A percentile compares a stretch with the other conserved stretches of the same genome.
These are phyloP conservation scores for Penicillium cinerascens DNA, from an alignment of 495 filamentous ascomycete species.

Conservation along the genomic window DNA sequence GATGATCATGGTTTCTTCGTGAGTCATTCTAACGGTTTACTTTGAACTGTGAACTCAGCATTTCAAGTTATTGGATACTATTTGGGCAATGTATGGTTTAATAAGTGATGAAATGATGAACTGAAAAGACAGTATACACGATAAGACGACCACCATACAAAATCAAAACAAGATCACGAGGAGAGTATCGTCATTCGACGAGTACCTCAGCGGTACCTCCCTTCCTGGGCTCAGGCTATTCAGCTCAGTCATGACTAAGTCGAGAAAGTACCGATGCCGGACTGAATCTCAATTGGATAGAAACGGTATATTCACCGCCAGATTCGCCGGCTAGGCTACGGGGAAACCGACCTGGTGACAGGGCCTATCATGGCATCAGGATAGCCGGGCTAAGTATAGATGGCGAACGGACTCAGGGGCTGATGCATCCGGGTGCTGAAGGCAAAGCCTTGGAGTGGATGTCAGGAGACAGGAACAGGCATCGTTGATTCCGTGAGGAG, in stretches of 20 bases:
- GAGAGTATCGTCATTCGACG: background rate
- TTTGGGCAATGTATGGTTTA: no score
- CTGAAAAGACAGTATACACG: no score
- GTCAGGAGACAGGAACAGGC: constrained; percentile 10
- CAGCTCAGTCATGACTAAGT: background rate
- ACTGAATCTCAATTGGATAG: constrained; percentile 22
- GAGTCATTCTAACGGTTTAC: background rate
- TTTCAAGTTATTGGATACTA: no score
- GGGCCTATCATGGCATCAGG: constrained; percentile 20
- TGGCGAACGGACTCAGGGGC: constrained; percentile 15
- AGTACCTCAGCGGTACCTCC: background rate
- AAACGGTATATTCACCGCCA: constrained; percentile 24
- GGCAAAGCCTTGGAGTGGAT: background rate
- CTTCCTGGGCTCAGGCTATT: background rate
- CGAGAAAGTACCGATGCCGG: constrained; percentile 2
- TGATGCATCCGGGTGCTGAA: constrained; percentile 5
- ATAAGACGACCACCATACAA: background rate
- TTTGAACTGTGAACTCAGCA: no score
- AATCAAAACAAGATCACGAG: background rate
- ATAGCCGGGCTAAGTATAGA: constrained; percentile 15
- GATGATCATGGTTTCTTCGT: background rate
- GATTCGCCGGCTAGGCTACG: constrained; percentile 5
- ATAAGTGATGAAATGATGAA: background rate
- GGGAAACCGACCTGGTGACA: constrained; percentile 6
- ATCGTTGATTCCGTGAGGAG: background rate